phyloP scores from a whole-genome alignment of 1,284 basidiomycete genomes.

The Leucoagaricus sp. region DNA sequence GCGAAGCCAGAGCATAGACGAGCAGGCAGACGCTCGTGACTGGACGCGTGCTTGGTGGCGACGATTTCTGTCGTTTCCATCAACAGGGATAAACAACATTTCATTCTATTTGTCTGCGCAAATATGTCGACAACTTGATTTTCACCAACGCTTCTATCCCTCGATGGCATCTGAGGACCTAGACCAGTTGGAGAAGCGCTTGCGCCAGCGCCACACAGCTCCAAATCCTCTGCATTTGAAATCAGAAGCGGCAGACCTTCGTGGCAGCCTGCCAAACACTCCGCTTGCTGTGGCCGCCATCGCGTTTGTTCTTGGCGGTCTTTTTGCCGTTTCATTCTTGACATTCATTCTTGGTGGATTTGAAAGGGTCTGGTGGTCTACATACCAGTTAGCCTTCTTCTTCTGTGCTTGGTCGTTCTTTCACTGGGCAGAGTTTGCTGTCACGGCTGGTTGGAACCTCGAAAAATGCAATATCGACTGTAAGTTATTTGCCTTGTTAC shows the following conservation, averaged over 20 bases:
- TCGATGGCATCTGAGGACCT: constrained; percentile 16
- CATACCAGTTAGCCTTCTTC: constrained; percentile 82
- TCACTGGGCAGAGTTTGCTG: constrained; percentile 94
- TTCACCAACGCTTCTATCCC: constrained; percentile 7
- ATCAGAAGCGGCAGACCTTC: constrained; percentile 34
- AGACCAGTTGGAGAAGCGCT: constrained; percentile 47
- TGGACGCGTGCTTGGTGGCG: not conserved
- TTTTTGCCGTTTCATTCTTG: constrained; percentile 57
- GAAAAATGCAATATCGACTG: constrained; percentile 93
- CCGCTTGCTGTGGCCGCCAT: constrained; percentile 73
- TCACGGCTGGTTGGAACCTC: constrained; percentile 94
- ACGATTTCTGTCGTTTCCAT: not conserved
- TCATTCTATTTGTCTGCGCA: not conserved
- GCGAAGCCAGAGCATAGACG: constrained; percentile 22
- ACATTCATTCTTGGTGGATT: constrained; percentile 52
- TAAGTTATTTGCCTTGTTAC: constrained; percentile 53
- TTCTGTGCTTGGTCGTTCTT: constrained; percentile 81
- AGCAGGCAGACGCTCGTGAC: constrained; percentile 6
- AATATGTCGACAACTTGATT: not conserved
- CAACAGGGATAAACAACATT: constrained; percentile 12
- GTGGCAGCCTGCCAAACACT: constrained; percentile 80
- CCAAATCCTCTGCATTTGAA: constrained; percentile 36
- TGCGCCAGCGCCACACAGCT: constrained; percentile 41
- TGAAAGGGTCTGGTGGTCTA: constrained; percentile 59
- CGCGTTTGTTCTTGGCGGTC: constrained; percentile 71